Conservation (phyloP, 371 early-diverging fungal genomes). For the Rhizopus stolonifer region DNA sequence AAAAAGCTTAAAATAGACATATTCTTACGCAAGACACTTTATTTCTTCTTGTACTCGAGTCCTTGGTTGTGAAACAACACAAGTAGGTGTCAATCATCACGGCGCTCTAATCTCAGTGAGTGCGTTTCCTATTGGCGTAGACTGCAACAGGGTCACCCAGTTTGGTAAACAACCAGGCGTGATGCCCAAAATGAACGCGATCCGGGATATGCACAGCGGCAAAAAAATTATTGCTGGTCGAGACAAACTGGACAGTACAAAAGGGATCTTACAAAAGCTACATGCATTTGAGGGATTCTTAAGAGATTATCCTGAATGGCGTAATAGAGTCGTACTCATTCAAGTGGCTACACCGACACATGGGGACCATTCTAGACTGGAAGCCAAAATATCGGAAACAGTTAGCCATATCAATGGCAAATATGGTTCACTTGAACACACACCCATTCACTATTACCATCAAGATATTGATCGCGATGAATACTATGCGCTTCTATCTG, state of each 20-base stretch:
- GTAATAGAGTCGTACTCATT: conserved; percentile 85
- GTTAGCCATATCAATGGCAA: conserved; percentile 93
- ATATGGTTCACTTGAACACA: conserved; percentile 93
- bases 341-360: conserved; percentile 71
- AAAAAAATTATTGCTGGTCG: conserved; percentile 97
- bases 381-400: conserved; percentile 85
- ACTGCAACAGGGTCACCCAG: conserved; percentile 64
- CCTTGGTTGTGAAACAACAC: conserved; percentile 89
- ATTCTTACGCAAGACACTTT: conserved; percentile 97
- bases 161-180: conserved; percentile 58
- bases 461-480: conserved; percentile 94
- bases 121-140: conserved; percentile 98
- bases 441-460: conserved; percentile 94
- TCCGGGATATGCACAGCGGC: conserved; percentile 84
- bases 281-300: conserved; percentile 94
- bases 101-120: conserved; percentile 79
- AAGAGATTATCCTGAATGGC: conserved; percentile 86
- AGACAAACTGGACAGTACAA: conserved; percentile 98
- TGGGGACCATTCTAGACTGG: conserved; percentile 68
- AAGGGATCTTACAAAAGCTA: conserved; percentile 97
- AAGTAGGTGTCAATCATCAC: conserved; percentile 75
- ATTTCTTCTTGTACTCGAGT: conserved; percentile 90
- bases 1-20: conserved; percentile 60
- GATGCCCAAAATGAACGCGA: conserved; percentile 70
- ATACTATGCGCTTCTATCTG: conserved; percentile 91